phyloP scores from a whole-genome alignment of 1,139 yeast species.

The Schwanniomyces etchellsii region DNA sequence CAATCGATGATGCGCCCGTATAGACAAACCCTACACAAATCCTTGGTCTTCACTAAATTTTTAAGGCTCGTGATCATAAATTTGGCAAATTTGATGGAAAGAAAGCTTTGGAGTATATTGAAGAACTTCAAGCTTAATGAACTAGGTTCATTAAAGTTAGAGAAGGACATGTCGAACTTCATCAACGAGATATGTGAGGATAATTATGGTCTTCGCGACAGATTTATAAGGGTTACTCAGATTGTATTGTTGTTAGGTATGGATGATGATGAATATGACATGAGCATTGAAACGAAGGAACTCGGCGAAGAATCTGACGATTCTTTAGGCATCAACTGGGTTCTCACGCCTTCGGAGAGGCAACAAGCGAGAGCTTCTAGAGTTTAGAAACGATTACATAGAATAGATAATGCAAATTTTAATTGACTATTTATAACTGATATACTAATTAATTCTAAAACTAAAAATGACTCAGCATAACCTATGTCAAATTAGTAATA shows the following conservation, averaged over 20 bases:
- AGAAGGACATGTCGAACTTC: slow-evolving; percentile 71
- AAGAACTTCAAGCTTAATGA: slow-evolving; percentile 62
- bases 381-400: slow-evolving; percentile 10
- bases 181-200: slow-evolving; percentile 59
- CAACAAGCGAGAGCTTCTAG: slow-evolving; percentile 48
- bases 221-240: slow-evolving; percentile 78
- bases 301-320: slow-evolving; percentile 16
- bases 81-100: slow-evolving; percentile 52
- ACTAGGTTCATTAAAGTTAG: slow-evolving; percentile 78
- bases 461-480: too few relatives aligned
- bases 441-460: too few relatives aligned
- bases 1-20: slow-evolving; percentile 59
- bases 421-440: too few relatives aligned
- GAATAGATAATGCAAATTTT: not conserved
- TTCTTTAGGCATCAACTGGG: slow-evolving; percentile 64
- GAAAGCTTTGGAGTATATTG: slow-evolving; percentile 59
- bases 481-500: too few relatives aligned
- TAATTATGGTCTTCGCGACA: slow-evolving; percentile 69
- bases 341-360: slow-evolving; percentile 72
- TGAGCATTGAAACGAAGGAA: slow-evolving; percentile 34
- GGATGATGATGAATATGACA: slow-evolving; percentile 70
- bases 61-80: slow-evolving; percentile 49
- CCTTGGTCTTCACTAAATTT: slow-evolving; percentile 40
- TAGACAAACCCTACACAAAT: slow-evolving; percentile 48
- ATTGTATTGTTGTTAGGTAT: slow-evolving; percentile 74